Base-by-base conservation (phyloP, 2,329 filamentous ascomycete genomes). In the Talaromyces sp. region DNA sequence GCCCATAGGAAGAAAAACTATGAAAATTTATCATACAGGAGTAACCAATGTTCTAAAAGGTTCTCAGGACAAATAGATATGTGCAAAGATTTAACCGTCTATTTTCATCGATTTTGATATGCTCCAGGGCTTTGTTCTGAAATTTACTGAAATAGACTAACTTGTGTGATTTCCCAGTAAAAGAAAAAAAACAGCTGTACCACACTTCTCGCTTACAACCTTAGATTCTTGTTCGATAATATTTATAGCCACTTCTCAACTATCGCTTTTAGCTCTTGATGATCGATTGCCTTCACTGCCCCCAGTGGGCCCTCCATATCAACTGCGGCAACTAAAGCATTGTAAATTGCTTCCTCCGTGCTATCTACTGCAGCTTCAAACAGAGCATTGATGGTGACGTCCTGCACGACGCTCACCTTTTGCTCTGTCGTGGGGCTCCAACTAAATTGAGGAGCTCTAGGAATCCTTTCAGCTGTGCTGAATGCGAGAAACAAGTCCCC, bases 321-420 rank as follows among this genome's bases (percentile, higher is more conserved):
- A 38, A 46, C 14, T 32, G 58, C 58, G 13, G 24, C 58, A 4
- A 57, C 58, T 17, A 60, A 50, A 26, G 54, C 54, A 50, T 60
- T 60, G 17, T 60, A 60, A n/a, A 60, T 60, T 2, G 58, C 58
- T 21, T 60, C 58, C 31, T 60, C 58, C 9, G 58, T 60, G 19
- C 31, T 43, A 24, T 60, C 58, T 19, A 55, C 58, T 11, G 58
- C 58, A 0, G 46, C 58, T 57, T 60, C 58, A 21, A 60, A 60
- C 31, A 60, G 10, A 19, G 58, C 54, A 60, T 60, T 60, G 19
- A 60, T 60, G 11, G 58, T 60, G 13, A 57, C 55, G 38, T 60
- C 58, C 50, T 60, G 58, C 26, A 60, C 58, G 5, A 60, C 58
- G 10, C 14, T 19, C 14, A 60, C 55, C 3, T 43, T 60, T 43